Base-by-base conservation (phyloP, 768 basidiomycete species). In the Cystobasidium onofrii region DNA sequence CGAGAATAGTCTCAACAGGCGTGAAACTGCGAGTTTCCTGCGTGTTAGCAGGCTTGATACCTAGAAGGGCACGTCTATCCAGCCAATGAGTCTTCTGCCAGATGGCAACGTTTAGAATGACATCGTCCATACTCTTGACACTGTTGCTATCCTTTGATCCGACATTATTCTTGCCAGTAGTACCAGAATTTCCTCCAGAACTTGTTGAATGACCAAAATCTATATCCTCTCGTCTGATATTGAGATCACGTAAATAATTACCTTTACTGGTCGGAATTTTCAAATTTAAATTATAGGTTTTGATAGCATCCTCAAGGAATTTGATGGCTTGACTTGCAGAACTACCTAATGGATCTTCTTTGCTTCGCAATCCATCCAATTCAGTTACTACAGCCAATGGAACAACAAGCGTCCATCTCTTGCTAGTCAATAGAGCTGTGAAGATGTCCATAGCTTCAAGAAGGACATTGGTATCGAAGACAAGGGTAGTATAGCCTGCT, bases 251-350 rank as follows among this genome's bases (percentile, higher is more conserved):
- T 1, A 99, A 85, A 80, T 97, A 98, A 79, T 97, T 98, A 75
- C 96, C 96, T 77, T 89, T 89, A 6, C 89, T 90, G 0, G 96
- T 99, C 82, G 92, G 93, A 6, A 98, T 88, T 83, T 98, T 97
- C 81, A 99, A 87, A 12, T 88, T 89, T 0, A 84, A 82, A 0
- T 87, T 81, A 79, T 91, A 89, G 1, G 89, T 85, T 63, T 89
- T 89, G 74, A 97, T 82, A 77, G 89, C 88, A 0, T 86, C 83
- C 1, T 88, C 86, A 77, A 97, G 86, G 78, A 91, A 96, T 0
- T 84, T 76, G 74, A 96, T 83, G 0, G 93, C 91, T 13, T 84
- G 83, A 43, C 84, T 83, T 0, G 96, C 93, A 0, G 90, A 87
- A 57, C 87, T 85, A 46, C 89, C 91, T 27, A 97, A 88, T 0